Conservation (phyloP, 495 filamentous ascomycete genomes). For the Sordaria brevicollis region DNA sequence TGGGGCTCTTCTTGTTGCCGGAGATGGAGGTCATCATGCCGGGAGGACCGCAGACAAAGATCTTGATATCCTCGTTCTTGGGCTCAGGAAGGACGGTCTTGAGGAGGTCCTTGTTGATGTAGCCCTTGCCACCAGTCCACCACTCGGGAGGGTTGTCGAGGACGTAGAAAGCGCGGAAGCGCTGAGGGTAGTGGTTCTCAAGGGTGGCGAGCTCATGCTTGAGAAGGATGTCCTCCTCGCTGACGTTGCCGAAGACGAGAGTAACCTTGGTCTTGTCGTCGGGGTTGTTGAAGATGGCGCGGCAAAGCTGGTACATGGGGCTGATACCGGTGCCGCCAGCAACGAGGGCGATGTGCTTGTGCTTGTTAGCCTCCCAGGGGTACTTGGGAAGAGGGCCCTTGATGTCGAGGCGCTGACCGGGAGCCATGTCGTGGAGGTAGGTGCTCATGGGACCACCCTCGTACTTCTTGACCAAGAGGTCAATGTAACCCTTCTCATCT, state of each 20-base stretch:
- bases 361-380: slow-evolving; percentile 84
- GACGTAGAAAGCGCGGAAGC: slow-evolving; percentile 83
- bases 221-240: slow-evolving; percentile 78
- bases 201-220: slow-evolving; percentile 71
- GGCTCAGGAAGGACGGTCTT: slow-evolving; percentile 90
- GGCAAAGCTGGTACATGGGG: slow-evolving; percentile 76
- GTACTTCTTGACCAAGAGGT: slow-evolving; percentile 87
- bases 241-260: slow-evolving; percentile 80
- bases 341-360: slow-evolving; percentile 82
- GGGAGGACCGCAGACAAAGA: slow-evolving; percentile 85
- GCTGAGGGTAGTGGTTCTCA: slow-evolving; percentile 88
- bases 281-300: slow-evolving; percentile 88
- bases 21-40: slow-evolving; percentile 89
- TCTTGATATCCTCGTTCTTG: slow-evolving; percentile 79
- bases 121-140: slow-evolving; percentile 68
- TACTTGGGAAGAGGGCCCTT: slow-evolving; percentile 97
- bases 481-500: slow-evolving; percentile 66
- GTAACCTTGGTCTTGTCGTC: slow-evolving; percentile 95
- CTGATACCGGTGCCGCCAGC: slow-evolving; percentile 95
- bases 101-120: slow-evolving; percentile 75
- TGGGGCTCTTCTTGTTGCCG: slow-evolving; percentile 76
- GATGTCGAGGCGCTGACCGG: slow-evolving; percentile 70
- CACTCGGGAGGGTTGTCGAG: slow-evolving; percentile 77
- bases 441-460: slow-evolving; percentile 82
- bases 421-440: slow-evolving; percentile 73